These are phyloP conservation scores for Sporisorium reilianum DNA, from an alignment of 1,284 basidiomycete genomes.

Conservation along the genomic window DNA sequence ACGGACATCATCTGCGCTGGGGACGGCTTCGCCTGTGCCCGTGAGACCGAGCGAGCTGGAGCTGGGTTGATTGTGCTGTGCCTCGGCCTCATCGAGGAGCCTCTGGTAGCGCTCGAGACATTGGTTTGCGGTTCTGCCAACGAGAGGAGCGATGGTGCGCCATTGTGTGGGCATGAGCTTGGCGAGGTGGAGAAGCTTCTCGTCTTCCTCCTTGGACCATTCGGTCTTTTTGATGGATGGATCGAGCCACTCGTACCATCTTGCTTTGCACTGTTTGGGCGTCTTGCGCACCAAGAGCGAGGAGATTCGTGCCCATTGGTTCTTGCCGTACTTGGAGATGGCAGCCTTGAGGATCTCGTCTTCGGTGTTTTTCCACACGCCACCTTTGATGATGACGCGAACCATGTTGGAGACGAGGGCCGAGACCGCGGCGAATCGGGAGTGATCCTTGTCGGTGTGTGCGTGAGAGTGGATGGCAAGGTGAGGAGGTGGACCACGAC, in stretches of 20 bases:
- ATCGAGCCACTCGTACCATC: slow-evolving; percentile 99
- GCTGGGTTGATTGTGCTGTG: slow-evolving; percentile 54
- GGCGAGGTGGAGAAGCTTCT: slow-evolving; percentile 96
- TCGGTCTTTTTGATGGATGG: slow-evolving; percentile 99
- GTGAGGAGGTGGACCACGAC: background rate
- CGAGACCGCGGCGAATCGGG: background rate
- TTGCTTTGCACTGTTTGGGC: slow-evolving; percentile 98
- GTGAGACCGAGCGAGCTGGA: slow-evolving; percentile 75
- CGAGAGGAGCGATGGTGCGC: slow-evolving; percentile 98
- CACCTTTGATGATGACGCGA: slow-evolving; percentile 68
- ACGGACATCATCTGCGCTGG: slow-evolving; percentile 89
- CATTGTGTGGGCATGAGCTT: slow-evolving; percentile 99
- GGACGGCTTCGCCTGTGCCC: slow-evolving; percentile 82
- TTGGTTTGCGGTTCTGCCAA: slow-evolving; percentile 97
- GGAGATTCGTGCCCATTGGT: slow-evolving; percentile 91
- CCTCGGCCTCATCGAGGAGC: slow-evolving; percentile 90
- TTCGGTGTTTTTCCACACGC: slow-evolving; percentile 70
- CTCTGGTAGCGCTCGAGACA: slow-evolving; percentile 99
- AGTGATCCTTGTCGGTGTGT: too few relatives aligned
- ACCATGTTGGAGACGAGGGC: slow-evolving; percentile 48
- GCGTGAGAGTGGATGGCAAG: background rate
- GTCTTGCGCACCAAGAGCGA: slow-evolving; percentile 98
- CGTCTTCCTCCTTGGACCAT: slow-evolving; percentile 85
- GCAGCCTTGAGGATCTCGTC: slow-evolving; percentile 69
- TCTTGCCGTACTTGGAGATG: slow-evolving; percentile 69